Base-by-base conservation (phyloP, 306 rosid species). In the Vigna angularis region DNA sequence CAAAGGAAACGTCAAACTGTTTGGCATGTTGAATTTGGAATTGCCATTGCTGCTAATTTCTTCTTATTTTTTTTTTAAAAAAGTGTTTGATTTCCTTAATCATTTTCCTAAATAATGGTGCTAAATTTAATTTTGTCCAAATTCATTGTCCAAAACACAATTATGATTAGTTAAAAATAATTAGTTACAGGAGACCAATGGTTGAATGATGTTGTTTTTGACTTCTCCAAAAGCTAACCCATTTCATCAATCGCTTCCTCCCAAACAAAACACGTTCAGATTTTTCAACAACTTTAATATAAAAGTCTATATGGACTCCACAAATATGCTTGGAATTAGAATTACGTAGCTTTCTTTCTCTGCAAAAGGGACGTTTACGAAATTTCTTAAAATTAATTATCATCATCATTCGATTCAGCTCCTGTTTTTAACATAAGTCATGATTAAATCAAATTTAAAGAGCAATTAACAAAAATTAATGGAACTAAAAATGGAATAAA, bases 171-270 rank as follows among this genome's bases (percentile, higher is more conserved):
- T 51, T 26, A 76, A 66, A 57, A 26, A 34, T 47, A 34, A 48
- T 56, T 34, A 40, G 11, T 40, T 40, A 9, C 9, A 6, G 8
- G 5, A 6, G 42, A 40, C 45, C 9, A 40, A 40, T 40, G 45
- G 45, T 40, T 7, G 45, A 75, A 48, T 76, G 62, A 83, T 66
- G 72, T 18, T 45, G 57, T 26, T 79, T 86, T 86, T 82, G 89
- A 85, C 89, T 79, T 82, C 75, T 72, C 84, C 80, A 42, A 85
- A 79, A 79, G 80, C 73, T 3, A 50, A 24, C 1, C 74, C 59
- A 82, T 79, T 82, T 79, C 86, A 65, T 42, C 51, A 53, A 81
- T 66, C 58, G 55, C 81, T 51, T 74, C 59, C 65, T 53, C 62
- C 51, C 18, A 57, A 76, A 75, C 11, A 52, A 57, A 58, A 65